Evolutionary conservation across 2,329 filamentous ascomycete species (phyloP).

Genomic region (Sporothrix variecibatus): DNA sequence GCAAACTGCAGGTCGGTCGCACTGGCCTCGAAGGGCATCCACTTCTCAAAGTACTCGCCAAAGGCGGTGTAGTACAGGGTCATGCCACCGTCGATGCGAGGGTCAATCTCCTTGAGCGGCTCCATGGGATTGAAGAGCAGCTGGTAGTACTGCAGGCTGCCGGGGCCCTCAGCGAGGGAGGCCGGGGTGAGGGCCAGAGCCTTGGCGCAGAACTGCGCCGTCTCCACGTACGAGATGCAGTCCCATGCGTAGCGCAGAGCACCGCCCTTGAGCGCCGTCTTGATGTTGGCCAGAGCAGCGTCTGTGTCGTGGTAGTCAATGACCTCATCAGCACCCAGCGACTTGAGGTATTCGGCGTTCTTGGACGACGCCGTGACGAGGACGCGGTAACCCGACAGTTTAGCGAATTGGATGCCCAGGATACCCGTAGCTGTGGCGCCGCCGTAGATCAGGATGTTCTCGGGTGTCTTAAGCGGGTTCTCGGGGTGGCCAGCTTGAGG

Average conservation of each 20-base stretch:
- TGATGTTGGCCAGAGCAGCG: constrained; percentile 32
- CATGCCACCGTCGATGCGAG: constrained; percentile 33
- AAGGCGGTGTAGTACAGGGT: constrained; percentile 40
- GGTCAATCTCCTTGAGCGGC: constrained; percentile 50
- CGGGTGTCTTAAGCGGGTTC: constrained; percentile 33
- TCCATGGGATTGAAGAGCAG: constrained; percentile 25
- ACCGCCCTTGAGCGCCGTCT: constrained; percentile 33
- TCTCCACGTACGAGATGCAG: constrained; percentile 37
- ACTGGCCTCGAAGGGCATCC: constrained; percentile 24
- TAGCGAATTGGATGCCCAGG: constrained; percentile 50
- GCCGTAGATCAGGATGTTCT: constrained; percentile 48
- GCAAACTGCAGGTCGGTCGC: constrained; percentile 39
- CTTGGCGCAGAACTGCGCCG: constrained; percentile 38
- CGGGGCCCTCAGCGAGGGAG: background rate
- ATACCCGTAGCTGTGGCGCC: constrained; percentile 58
- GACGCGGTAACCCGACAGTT: constrained; percentile 44
- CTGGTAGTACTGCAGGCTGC: constrained; percentile 26
- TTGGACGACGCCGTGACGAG: constrained; percentile 43
- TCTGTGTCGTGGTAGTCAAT: constrained; percentile 48
- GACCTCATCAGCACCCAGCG: constrained; percentile 47
- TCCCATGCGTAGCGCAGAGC: constrained; percentile 41
- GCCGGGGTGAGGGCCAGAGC: constrained; percentile 23
- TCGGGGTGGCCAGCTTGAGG: constrained; percentile 48
- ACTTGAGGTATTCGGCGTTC: constrained; percentile 44
- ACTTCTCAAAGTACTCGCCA: constrained; percentile 37